Evolutionary conservation across 2,329 filamentous ascomycete genomes (phyloP), one percentile per base, ranked within the genome.

Genomic region (Diplodia sapinea): DNA sequence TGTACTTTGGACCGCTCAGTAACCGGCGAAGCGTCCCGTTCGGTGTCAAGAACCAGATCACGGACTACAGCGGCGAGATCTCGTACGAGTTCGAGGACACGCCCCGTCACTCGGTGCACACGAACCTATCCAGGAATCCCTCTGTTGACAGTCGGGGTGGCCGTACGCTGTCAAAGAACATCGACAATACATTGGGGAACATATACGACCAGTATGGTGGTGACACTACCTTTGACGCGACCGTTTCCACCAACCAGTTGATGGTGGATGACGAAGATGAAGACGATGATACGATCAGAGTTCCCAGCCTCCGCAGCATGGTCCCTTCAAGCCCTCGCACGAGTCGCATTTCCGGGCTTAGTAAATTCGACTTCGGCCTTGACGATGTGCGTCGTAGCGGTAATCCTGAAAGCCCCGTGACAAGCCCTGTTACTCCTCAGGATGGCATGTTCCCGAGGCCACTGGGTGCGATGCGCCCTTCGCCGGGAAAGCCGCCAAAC

Each of bases 321-420:
- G n/a, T 63, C n/a, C 59, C 59, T 3, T 23, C 59, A 12, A 63
- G 62, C n/a, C 62, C 62, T 3, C 56, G 23, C 15, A 43, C 2
- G 11, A n/a, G 33, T 31, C 47, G 36, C 17, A 29, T 17, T 47
- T 66, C 74, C 43, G 70, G 71, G 5, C 23, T 75, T 3, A 71
- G 67, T 36, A 72, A 75, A 31, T 74, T 77, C 43, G 70, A 77
- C 13, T 77, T 77, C 55, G 70, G 43, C 5, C 52, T 74, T 3
- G 17, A 66, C 13, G 13, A 47, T 15, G 50, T 69, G 7, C 50
- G 47, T 9, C 51, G 38, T n/a, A 51, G 63, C n/a, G 64, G 55
- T 8, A 65, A 62, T 55, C 38, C 43, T 2, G 33, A 63, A 26
- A 63, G 59, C 31, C 59, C 59, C 26, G 47, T 59, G 5, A 50